phyloP scores from a whole-genome alignment of 108 stramenopile species.

The Nitzschia sp. region DNA sequence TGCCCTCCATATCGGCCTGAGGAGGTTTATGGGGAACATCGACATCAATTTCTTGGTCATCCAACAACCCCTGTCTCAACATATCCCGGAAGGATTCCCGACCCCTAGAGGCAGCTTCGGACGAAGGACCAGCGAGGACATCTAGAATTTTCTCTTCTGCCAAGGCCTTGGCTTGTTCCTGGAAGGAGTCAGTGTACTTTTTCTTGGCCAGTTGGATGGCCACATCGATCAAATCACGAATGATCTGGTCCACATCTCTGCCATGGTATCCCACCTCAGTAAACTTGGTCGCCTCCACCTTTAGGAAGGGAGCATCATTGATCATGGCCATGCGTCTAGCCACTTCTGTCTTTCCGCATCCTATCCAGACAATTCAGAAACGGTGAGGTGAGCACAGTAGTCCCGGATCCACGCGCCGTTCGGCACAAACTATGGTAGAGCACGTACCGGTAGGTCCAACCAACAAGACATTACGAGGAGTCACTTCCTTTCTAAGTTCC shows the following conservation, averaged over 20 bases:
- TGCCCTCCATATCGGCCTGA: conserved; percentile 32
- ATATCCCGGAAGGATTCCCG: conserved; percentile 83
- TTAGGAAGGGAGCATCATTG: conserved; percentile 97
- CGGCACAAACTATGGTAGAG: no score
- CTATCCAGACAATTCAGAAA: not conserved
- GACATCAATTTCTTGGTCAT: conserved; percentile 88
- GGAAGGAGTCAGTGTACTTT: conserved; percentile 72
- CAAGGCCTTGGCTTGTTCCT: conserved; percentile 62
- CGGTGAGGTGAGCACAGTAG: no score
- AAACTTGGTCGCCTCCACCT: conserved; percentile 99
- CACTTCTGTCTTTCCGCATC: conserved; percentile 98
- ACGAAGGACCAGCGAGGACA: conserved; percentile 77
- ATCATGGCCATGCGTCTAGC: conserved; percentile 96
- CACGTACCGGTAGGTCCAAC: conserved; percentile 93
- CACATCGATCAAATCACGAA: conserved; percentile 97
- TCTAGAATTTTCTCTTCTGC: conserved; percentile 93
- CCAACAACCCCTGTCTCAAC: conserved; percentile 87
- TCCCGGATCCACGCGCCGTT: no score
- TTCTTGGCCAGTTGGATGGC: conserved; percentile 90
- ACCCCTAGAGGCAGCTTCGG: conserved; percentile 33
- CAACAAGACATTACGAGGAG: conserved; percentile 99
- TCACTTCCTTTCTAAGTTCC: conserved; percentile 88
- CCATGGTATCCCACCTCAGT: conserved; percentile 99
- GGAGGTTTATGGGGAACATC: conserved; percentile 70
- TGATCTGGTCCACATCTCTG: conserved; percentile 97